phyloP scores from a whole-genome alignment of 192 early-diverging fungal genomes.

The Phycomyces nitens region DNA sequence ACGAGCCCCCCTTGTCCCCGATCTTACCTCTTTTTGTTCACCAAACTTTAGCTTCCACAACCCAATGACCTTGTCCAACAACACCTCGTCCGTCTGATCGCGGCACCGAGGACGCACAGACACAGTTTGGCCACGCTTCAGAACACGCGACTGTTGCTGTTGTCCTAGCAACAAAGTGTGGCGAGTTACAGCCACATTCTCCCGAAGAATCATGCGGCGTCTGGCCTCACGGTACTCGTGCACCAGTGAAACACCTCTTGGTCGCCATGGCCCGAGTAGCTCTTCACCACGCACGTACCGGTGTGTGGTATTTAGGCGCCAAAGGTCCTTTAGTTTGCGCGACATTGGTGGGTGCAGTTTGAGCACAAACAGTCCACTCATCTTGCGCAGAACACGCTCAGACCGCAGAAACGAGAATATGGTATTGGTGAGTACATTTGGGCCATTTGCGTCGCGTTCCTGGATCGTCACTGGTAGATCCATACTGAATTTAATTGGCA shows the following conservation, averaged over 20 bases:
- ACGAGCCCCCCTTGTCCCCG: not conserved
- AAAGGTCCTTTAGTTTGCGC: slow-evolving; percentile 52
- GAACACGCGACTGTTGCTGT: slow-evolving; percentile 16
- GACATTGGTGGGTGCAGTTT: slow-evolving; percentile 53
- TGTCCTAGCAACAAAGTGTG: slow-evolving; percentile 29
- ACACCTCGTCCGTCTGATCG: not conserved
- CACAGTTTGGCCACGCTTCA: not conserved
- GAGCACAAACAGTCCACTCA: slow-evolving; percentile 59
- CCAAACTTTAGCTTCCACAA: slow-evolving; percentile 34
- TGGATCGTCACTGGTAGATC: slow-evolving; percentile 59
- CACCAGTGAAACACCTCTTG: slow-evolving; percentile 62
- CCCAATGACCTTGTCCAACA: slow-evolving; percentile 14
- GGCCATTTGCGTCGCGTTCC: slow-evolving; percentile 42
- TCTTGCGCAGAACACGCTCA: slow-evolving; percentile 35
- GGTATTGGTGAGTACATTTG: too few relatives aligned
- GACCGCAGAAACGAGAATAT: slow-evolving; percentile 38
- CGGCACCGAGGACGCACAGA: not conserved
- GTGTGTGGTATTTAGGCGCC: slow-evolving; percentile 65
- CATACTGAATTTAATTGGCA: slow-evolving; percentile 55
- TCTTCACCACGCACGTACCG: slow-evolving; percentile 77
- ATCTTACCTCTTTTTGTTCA: slow-evolving; percentile 28
- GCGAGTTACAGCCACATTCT: slow-evolving; percentile 38
- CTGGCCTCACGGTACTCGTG: slow-evolving; percentile 44
- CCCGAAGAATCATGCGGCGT: slow-evolving; percentile 32
- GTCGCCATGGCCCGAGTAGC: slow-evolving; percentile 57